Evolutionary conservation across 176 grass and related monocot genomes (phyloP).

Genomic region (Elaeis guineensis): DNA sequence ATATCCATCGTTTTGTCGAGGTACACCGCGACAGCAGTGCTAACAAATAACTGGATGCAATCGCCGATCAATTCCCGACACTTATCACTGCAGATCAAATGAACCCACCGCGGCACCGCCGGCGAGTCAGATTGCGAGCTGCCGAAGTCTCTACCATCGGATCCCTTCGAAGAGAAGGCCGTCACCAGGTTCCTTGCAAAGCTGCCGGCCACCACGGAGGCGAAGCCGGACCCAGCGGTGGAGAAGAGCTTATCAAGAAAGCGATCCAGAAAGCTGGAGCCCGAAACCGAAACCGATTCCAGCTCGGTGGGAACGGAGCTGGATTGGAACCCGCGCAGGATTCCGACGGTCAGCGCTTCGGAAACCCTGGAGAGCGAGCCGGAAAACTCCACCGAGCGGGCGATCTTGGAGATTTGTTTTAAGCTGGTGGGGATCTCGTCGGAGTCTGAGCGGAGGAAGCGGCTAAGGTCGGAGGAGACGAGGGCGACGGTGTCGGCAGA

Average conservation of each 20-base stretch:
- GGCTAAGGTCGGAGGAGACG: slow-evolving; percentile 55
- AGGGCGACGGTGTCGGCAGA: slow-evolving; percentile 57
- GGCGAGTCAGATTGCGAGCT: slow-evolving; percentile 4
- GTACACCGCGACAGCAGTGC: slow-evolving; percentile 65
- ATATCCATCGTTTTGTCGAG: slow-evolving; percentile 94
- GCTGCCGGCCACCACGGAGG: slow-evolving; percentile 59
- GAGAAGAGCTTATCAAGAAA: slow-evolving; percentile 87
- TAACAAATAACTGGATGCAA: slow-evolving; percentile 53
- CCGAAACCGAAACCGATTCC: slow-evolving; percentile 1
- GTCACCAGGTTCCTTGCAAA: slow-evolving; percentile 58
- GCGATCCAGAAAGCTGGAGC: slow-evolving; percentile 38
- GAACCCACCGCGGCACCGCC: slow-evolving; percentile 44
- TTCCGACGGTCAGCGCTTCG: slow-evolving; percentile 48
- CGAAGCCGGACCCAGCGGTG: slow-evolving; percentile 44
- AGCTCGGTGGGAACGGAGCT: no score
- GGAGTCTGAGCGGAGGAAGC: slow-evolving; percentile 61
- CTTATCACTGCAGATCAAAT: slow-evolving; percentile 40
- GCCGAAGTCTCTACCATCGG: not conserved
- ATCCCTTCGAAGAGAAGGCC: slow-evolving; percentile 31
- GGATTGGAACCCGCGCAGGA: slow-evolving; percentile 29
- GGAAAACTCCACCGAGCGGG: slow-evolving; percentile 58
- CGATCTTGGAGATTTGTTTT: slow-evolving; percentile 64
- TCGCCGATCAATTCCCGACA: slow-evolving; percentile 40
- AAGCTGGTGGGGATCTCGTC: slow-evolving; percentile 67
- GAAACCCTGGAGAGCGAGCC: slow-evolving; percentile 45